These are phyloP conservation scores for Xylaria hypoxylon DNA, from an alignment of 2,329 filamentous ascomycete species.

Conservation along the genomic window DNA sequence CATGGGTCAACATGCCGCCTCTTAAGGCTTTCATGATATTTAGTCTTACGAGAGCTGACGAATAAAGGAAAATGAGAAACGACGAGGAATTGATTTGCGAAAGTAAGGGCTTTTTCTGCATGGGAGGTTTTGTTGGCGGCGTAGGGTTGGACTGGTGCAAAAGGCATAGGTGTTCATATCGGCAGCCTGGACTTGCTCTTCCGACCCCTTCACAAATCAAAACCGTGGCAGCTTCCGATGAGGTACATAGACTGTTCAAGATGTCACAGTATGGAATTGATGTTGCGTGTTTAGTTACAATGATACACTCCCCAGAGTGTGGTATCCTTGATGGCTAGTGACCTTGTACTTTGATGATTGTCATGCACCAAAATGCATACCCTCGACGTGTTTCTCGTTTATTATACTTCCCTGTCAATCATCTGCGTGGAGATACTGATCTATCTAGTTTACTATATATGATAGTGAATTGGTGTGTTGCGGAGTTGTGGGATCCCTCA, in stretches of 20 bases:
- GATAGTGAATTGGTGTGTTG: neutral
- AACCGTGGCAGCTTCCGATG: conserved; percentile 41
- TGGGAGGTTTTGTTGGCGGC: conserved; percentile 38
- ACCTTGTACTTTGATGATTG: neutral
- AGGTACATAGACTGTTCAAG: conserved; percentile 51
- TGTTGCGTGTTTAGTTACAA: conserved; percentile 25
- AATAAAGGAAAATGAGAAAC: conserved; percentile 31
- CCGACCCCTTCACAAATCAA: conserved; percentile 36
- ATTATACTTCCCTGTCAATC: neutral
- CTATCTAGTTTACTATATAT: neutral
- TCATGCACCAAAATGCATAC: too few relatives aligned
- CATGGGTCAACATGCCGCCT: conserved; percentile 34
- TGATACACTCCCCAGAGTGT: neutral
- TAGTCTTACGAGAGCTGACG: conserved; percentile 20
- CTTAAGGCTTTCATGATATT: conserved; percentile 4
- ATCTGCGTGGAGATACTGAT: too few relatives aligned
- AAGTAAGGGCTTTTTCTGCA: conserved; percentile 36
- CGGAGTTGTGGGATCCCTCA: neutral
- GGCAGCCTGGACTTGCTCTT: conserved; percentile 43
- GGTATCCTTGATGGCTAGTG: neutral
- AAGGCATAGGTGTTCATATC: conserved; percentile 41
- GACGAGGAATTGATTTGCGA: conserved; percentile 27
- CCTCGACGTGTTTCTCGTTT: neutral
- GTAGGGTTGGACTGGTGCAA: conserved; percentile 33
- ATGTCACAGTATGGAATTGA: conserved; percentile 41